Evolutionary conservation across 257 asterid genomes (phyloP), one percentile per base, ranked within the genome.

Genomic region (Eucommia ulmoides): DNA sequence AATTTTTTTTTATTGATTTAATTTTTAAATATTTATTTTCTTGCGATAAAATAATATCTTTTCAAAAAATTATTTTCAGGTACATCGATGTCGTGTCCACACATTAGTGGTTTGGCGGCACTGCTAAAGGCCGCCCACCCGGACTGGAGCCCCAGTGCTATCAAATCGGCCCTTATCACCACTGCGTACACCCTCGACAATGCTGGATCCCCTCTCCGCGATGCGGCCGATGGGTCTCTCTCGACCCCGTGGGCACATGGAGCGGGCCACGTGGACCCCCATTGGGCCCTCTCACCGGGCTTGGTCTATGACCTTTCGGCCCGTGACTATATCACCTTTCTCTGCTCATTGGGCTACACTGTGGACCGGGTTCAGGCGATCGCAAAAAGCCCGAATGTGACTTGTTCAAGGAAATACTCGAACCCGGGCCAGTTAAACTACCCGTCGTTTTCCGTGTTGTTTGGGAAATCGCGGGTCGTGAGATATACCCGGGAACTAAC

Each of bases 401-500:
- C 87, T 1, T 86, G 96, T 41, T 19, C 76, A 1, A 67, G 59
- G 65, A 82, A 62, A 42, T 72, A 74, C 50, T 47, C 45, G 0
- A 77, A 80, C 44, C 96, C 96, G 0, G 89, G 96, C 19, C 89
- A 80, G 74, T 82, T 86, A 33, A 86, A 86, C 71, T 86, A 86
- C 45, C 96, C 96, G 0, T 86, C 93, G 0, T 86, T 86, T 74
- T 80, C 96, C 0, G 78, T 78, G 22, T 25, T 80, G 53, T 86
- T 86, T 0, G 75, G 76, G 64, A 73, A 65, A 55, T 74, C 94
- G 0, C 70, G 88, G 56, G 87, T 74, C 20, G 89, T 74, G 2
- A 51, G 84, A 22, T 86, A 82, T 79, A 71, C 84, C 22, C 74
- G 93, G 0, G 61, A 20, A 35, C 59, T 86, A 64, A 80, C 86